These are phyloP conservation scores for Umbelopsis ramanniana DNA, from an alignment of 192 early-diverging fungal genomes.

Conservation along the genomic window DNA sequence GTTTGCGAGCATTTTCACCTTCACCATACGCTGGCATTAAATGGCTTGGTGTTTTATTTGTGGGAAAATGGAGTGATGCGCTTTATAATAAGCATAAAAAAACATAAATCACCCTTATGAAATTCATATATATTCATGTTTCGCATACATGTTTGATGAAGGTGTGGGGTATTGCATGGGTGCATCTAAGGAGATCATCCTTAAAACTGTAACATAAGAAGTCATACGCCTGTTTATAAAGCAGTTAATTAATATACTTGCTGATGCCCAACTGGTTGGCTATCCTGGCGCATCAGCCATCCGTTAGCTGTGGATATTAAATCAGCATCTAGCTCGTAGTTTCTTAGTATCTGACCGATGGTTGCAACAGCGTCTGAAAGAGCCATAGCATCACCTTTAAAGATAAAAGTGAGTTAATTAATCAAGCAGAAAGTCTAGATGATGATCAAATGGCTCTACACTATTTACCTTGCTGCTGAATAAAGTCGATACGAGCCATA, in stretches of 20 bases:
- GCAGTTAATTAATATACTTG: not conserved
- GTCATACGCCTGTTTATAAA: not conserved
- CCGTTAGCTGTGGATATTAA: slow-evolving; percentile 30
- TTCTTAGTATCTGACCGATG: slow-evolving; percentile 22
- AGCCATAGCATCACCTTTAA: slow-evolving; percentile 27
- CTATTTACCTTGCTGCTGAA: slow-evolving; percentile 36
- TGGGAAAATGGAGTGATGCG: too few relatives aligned
- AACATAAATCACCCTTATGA: too few relatives aligned
- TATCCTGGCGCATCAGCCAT: slow-evolving; percentile 18
- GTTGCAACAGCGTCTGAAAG: slow-evolving; percentile 27
- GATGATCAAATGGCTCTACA: not conserved
- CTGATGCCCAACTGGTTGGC: not conserved
- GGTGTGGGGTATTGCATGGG: too few relatives aligned
- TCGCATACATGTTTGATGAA: too few relatives aligned
- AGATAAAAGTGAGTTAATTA: not conserved
- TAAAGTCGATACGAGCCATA: slow-evolving; percentile 27
- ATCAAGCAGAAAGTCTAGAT: not conserved
- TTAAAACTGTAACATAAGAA: not conserved
- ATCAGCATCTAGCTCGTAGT: slow-evolving; percentile 36
- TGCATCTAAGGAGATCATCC: not conserved
- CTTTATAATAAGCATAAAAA: too few relatives aligned
- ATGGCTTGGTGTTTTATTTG: too few relatives aligned
- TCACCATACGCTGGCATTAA: too few relatives aligned
- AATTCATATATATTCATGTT: too few relatives aligned
- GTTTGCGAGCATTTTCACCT: too few relatives aligned